phyloP scores from a whole-genome alignment of 208 protist species.

The Wallacemonas sp. region DNA sequence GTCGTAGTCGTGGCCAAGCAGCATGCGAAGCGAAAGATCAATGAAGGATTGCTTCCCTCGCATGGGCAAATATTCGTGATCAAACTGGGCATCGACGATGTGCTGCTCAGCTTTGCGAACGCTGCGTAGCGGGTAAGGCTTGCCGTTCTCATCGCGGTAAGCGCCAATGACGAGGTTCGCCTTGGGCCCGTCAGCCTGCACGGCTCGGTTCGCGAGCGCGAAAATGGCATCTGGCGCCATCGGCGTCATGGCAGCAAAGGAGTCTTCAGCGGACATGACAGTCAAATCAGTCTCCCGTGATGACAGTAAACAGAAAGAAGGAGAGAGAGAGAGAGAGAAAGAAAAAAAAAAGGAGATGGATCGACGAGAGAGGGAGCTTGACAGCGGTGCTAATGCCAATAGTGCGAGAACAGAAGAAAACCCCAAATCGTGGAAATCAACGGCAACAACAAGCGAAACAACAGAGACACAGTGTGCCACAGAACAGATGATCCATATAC shows the following conservation, averaged over 20 bases:
- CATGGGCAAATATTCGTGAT: slow-evolving; percentile 98
- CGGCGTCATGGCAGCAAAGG: slow-evolving; percentile 26
- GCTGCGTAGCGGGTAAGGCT: slow-evolving; percentile 91
- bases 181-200: slow-evolving; percentile 77
- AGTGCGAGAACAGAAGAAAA: no score
- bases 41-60: slow-evolving; percentile 86
- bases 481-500: no score
- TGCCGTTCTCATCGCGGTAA: slow-evolving; percentile 95
- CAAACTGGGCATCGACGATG: slow-evolving; percentile 58
- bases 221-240: slow-evolving; percentile 64
- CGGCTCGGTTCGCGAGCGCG: slow-evolving; percentile 30
- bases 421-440: no score
- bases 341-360: no score
- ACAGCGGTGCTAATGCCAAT: no score
- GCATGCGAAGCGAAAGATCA: slow-evolving; percentile 67
- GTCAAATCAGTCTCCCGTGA: no score
- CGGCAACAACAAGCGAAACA: no score
- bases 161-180: slow-evolving; percentile 97
- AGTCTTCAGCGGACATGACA: no score
- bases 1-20: slow-evolving; percentile 82
- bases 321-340: no score
- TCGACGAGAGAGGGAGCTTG: no score
- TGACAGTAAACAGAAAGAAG: no score
- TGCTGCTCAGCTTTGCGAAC: slow-evolving; percentile 90
- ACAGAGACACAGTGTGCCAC: no score